Evolutionary conservation across 2,329 filamentous ascomycete species (phyloP).

Genomic region (Ampelomyces quisqualis): DNA sequence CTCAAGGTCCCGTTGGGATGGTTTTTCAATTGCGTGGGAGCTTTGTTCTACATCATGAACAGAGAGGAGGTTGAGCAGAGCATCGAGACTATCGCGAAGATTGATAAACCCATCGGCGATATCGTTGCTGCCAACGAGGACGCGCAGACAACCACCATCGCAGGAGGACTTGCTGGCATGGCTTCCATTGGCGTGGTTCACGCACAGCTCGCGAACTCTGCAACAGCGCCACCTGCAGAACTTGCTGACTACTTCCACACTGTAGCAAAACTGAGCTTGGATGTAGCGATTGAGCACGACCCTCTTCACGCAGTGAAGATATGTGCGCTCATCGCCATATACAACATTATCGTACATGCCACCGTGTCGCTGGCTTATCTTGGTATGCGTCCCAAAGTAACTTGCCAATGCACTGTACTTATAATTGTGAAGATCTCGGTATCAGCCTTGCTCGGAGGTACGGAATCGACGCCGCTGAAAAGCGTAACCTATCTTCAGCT

Average conservation of each 20-base stretch:
- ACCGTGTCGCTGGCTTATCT: constrained; percentile 20
- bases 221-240: constrained; percentile 8
- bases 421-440: constrained; percentile 13
- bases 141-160: constrained; percentile 2
- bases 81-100: constrained; percentile 3
- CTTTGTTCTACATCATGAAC: constrained; percentile 19
- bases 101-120: constrained; percentile 5
- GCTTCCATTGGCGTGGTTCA: constrained; percentile 19
- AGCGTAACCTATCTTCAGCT: background rate
- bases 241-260: constrained; percentile 23
- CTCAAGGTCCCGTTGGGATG: constrained; percentile 8
- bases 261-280: constrained; percentile 16
- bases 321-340: constrained; percentile 21
- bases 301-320: constrained; percentile 24
- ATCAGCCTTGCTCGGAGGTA: constrained; percentile 13
- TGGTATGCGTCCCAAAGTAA: constrained; percentile 7
- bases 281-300: constrained; percentile 16
- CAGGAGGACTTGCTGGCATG: constrained; percentile 22
- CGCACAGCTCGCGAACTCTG: constrained; percentile 3
- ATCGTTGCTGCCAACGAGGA: constrained; percentile 6
- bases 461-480: constrained; percentile 3
- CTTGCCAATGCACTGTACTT: background rate
- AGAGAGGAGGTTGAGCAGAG: constrained; percentile 9
- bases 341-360: constrained; percentile 23
- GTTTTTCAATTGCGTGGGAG: constrained; percentile 19